Percentiles rank a stretch among this genome's conserved stretches.
phyloP scores from a whole-genome alignment of 768 basidiomycete species.

The Termitomyces sp. region DNA sequence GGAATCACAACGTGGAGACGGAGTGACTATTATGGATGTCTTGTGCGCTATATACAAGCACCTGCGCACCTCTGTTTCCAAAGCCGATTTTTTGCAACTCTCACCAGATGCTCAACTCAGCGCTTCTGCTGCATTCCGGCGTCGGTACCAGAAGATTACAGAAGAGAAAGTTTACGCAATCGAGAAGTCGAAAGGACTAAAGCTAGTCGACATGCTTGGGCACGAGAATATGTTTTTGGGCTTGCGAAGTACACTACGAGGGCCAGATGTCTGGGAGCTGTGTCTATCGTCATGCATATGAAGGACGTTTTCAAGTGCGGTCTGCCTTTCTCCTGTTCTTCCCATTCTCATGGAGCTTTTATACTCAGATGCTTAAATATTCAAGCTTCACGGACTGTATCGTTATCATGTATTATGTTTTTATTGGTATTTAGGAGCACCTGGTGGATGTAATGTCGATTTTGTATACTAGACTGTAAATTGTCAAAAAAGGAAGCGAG shows the following conservation, averaged over 20 bases:
- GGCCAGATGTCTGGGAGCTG: conserved; percentile 33
- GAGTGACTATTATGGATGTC: conserved; percentile 39
- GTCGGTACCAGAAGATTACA: conserved; percentile 29
- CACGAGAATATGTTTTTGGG: conserved; percentile 35
- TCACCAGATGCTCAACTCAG: conserved; percentile 23
- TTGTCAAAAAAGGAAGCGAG: conserved; percentile 3
- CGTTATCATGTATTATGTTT: conserved; percentile 1
- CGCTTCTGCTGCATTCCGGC: conserved; percentile 37
- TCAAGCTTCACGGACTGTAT: conserved; percentile 4
- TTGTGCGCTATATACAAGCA: conserved; percentile 36
- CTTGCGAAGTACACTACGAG: conserved; percentile 24
- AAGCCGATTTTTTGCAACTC: conserved; percentile 32
- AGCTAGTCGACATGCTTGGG: conserved; percentile 49
- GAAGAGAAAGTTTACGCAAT: conserved; percentile 23
- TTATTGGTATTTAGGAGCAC: neutral
- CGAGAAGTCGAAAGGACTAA: conserved; percentile 44
- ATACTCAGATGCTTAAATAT: conserved; percentile 9
- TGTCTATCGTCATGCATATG: conserved; percentile 14
- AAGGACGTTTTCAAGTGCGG: neutral
- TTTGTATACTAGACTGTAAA: neutral
- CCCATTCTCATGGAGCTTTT: neutral
- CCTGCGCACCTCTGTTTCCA: conserved; percentile 34
- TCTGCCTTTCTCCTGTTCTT: neutral
- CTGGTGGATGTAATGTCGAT: neutral
- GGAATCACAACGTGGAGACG: conserved; percentile 12